These are phyloP conservation scores for Creolimax fragrantissima DNA, from an alignment of 78 protist species.

Conservation along the genomic window DNA sequence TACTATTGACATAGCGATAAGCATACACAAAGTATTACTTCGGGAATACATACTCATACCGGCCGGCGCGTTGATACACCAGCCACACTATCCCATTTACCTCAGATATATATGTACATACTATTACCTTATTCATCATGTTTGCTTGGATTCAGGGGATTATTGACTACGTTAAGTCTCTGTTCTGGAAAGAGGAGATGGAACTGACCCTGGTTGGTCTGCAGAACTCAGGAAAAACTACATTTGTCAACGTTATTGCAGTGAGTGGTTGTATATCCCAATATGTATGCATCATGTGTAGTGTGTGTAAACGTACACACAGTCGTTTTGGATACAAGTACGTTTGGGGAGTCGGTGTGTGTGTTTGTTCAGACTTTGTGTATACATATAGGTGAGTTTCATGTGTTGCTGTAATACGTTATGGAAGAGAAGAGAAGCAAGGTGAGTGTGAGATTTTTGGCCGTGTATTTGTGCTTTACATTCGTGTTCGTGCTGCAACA, in stretches of 20 bases:
- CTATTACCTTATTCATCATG: conserved; percentile 8
- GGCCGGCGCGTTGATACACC: too few species aligned
- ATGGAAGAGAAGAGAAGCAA: neutral
- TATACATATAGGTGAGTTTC: neutral
- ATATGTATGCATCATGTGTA: neutral
- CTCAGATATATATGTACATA: too few species aligned
- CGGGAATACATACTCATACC: too few species aligned
- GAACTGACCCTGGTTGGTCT: conserved; percentile 93
- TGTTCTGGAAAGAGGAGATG: conserved; percentile 91
- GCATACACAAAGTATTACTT: too few species aligned
- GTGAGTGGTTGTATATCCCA: conserved; percentile 30
- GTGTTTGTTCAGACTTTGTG: neutral
- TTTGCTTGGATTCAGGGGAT: conserved; percentile 8
- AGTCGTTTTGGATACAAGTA: neutral
- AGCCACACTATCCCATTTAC: too few species aligned
- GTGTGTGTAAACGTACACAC: neutral
- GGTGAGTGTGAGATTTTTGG: too few species aligned
- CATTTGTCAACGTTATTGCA: conserved; percentile 84
- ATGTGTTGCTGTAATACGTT: neutral
- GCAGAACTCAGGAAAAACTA: conserved; percentile 90
- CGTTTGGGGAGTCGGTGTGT: neutral
- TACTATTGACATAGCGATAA: too few species aligned
- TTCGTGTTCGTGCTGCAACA: too few species aligned
- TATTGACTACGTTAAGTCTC: conserved; percentile 52
- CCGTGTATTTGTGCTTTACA: too few species aligned